Percentiles rank a stretch among this genome's conserved stretches.
Evolutionary conservation across 371 early-diverging fungal genomes (phyloP).

Genomic region (Conidiobolus incongruus): DNA sequence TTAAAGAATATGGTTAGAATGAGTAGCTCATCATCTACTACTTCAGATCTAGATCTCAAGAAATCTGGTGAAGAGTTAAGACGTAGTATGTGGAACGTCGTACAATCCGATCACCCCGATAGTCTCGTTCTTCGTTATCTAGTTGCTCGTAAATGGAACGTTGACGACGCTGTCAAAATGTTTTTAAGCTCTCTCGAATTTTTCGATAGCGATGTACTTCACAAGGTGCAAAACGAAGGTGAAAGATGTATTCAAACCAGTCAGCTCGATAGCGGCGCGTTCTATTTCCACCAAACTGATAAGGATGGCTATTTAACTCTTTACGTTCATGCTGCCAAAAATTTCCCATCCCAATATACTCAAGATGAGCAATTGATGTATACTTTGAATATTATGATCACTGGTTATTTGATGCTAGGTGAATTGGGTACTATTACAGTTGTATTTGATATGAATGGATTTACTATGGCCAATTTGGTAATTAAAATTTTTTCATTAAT

Average conservation of each 20-base stretch:
- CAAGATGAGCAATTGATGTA: too few relatives aligned
- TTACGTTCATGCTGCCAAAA: background rate
- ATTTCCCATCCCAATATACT: too few relatives aligned
- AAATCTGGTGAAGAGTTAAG: too few relatives aligned
- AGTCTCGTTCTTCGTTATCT: constrained; percentile 36
- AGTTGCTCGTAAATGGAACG: constrained; percentile 58
- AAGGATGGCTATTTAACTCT: constrained; percentile 8
- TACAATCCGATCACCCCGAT: constrained; percentile 39
- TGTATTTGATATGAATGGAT: constrained; percentile 65
- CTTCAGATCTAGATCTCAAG: too few relatives aligned
- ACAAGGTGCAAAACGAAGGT: constrained; percentile 23
- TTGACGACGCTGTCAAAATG: constrained; percentile 36
- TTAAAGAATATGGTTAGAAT: too few relatives aligned
- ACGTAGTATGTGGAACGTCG: too few relatives aligned
- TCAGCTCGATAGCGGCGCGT: constrained; percentile 27
- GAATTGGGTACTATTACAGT: constrained; percentile 42
- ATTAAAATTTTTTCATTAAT: too few relatives aligned
- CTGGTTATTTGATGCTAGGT: constrained; percentile 36
- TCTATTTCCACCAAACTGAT: constrained; percentile 30
- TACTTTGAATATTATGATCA: too few relatives aligned
- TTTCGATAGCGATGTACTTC: constrained; percentile 27
- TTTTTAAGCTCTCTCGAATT: constrained; percentile 32
- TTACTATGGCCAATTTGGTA: constrained; percentile 52
- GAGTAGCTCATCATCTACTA: too few relatives aligned
- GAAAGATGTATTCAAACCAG: constrained; percentile 20